Percentiles rank a stretch among this genome's conserved stretches.
These are phyloP conservation scores for Rosellinia necatrix DNA, from an alignment of 2,329 filamentous ascomycete genomes.

Conservation along the genomic window DNA sequence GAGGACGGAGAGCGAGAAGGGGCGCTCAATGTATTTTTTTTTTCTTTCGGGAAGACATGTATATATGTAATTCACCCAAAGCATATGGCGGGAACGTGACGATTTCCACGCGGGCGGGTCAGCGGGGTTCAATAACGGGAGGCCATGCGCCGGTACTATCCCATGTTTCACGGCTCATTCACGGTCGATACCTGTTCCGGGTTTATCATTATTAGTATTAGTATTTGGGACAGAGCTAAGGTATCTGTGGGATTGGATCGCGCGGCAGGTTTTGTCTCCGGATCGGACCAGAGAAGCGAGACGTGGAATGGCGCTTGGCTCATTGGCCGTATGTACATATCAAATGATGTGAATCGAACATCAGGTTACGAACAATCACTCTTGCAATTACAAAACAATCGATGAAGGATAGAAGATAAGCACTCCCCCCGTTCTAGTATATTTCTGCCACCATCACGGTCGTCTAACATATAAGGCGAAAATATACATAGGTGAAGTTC, in stretches of 20 bases:
- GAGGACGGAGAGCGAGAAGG: too few relatives aligned
- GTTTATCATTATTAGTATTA: too few relatives aligned
- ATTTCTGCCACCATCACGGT: not conserved
- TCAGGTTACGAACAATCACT: not conserved
- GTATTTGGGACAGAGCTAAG: not conserved
- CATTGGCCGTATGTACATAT: constrained; percentile 1
- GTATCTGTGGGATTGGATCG: not conserved
- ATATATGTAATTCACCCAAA: constrained; percentile 20
- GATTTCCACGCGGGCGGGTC: not conserved
- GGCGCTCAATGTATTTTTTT: too few relatives aligned
- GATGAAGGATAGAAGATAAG: not conserved
- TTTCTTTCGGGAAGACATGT: not conserved
- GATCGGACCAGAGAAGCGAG: not conserved
- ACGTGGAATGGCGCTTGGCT: not conserved
- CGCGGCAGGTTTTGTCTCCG: not conserved
- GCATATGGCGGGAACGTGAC: not conserved
- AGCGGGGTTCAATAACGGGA: constrained; percentile 14
- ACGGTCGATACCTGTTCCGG: too few relatives aligned
- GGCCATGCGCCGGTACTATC: not conserved
- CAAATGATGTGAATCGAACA: constrained; percentile 3
- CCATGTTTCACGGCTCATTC: not conserved
- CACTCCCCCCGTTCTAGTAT: not conserved
- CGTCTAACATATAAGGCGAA: not conserved
- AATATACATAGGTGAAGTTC: too few relatives aligned
- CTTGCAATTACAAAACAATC: not conserved